Evolutionary conservation across 345 rosid genomes (phyloP), one percentile per base, ranked within the genome.

Genomic region (Linum tenue): DNA sequence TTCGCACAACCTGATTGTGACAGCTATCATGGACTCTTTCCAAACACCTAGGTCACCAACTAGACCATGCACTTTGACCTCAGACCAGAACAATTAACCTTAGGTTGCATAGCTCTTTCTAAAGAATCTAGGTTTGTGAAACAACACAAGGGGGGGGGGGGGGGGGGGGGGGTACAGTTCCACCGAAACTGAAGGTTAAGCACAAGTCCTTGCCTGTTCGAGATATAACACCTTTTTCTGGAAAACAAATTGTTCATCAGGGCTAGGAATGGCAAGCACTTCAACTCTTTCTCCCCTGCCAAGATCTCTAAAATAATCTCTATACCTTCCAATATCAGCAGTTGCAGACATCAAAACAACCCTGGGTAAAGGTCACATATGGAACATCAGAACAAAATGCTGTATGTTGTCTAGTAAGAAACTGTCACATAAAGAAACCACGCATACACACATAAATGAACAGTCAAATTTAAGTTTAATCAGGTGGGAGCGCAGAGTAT

Each of bases 301-400:
- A 38, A 92, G 84, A 72, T 92, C 89, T 74, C 80, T 88, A 73
- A 92, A 92, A 81, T 86, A 92, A 77, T 89, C 92, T 76, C 68
- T 79, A 72, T 92, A 92, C 76, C 88, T 83, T 71, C 77, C 62
- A 70, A 86, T 87, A 79, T 92, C 96, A 71, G 95, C 95, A 67
- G 98, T 92, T 69, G 98, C 98, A 75, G 98, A 92, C 98, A 92
- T 92, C 80, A 92, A 79, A 48, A 92, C 92, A 76, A 92, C 78
- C 90, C 98, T 92, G 86, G 39, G 65, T 44, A 72, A 40, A 43
- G 31, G 42, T 60, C 51, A 36, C 56, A 67, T 43, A 12, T 36
- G 53, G 3, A 55, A 65, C 56, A 67, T 60, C 38, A 39, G 64
- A 41, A 75, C 22, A 60, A 53, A 50, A 40, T 62, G 43, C 39